phyloP scores from a whole-genome alignment of 116 monocot genomes.

The Posidonia oceanica region DNA sequence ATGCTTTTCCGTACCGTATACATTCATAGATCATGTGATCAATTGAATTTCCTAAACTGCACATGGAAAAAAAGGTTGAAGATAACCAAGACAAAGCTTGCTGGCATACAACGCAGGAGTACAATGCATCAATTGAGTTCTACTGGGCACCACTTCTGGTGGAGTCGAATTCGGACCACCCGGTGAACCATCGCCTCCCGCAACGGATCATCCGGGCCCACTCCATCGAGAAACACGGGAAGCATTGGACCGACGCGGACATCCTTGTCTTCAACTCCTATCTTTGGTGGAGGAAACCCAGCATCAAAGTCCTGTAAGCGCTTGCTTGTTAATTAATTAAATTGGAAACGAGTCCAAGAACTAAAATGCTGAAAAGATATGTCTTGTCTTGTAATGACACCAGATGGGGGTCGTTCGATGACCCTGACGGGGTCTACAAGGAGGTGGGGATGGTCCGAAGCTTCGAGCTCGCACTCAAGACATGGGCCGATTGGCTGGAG shows the following conservation, averaged over 20 bases:
- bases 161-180: conserved; percentile 90
- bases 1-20: too few relatives aligned
- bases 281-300: conserved; percentile 60
- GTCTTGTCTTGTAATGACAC: background rate
- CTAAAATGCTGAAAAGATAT: too few relatives aligned
- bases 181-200: conserved; percentile 62
- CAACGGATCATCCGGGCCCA: conserved; percentile 44
- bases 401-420: conserved; percentile 83
- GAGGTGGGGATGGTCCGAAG: conserved; percentile 40
- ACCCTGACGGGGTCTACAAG: background rate
- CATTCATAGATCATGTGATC: too few relatives aligned
- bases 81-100: too few relatives aligned
- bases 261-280: conserved; percentile 79
- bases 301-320: conserved; percentile 76
- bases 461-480: conserved; percentile 61
- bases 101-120: conserved; percentile 27
- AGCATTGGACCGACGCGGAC: conserved; percentile 63
- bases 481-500: conserved; percentile 64
- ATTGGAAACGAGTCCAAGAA: too few relatives aligned
- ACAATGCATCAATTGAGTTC: conserved; percentile 77
- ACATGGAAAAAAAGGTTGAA: too few relatives aligned
- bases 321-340: too few relatives aligned
- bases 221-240: conserved; percentile 66
- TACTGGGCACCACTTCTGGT: conserved; percentile 87
- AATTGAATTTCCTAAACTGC: too few relatives aligned